Evolutionary conservation across 2,329 filamentous ascomycete species (phyloP).

Genomic region (Chaetomium sp.): DNA sequence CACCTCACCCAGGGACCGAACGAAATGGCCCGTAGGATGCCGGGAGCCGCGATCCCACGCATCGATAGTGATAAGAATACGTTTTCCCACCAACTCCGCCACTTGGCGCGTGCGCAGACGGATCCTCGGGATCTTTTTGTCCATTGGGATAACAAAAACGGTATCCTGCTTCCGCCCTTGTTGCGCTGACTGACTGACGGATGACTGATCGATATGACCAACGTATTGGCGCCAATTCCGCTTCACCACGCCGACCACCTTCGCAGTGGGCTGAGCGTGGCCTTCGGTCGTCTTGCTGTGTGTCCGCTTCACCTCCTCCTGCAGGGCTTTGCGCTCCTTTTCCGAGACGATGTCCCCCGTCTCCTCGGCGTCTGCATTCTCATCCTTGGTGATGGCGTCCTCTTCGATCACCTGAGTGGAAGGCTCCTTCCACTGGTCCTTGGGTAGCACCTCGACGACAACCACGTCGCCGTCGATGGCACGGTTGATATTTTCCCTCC

Average conservation of each 20-base stretch:
- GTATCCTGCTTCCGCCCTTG: constrained; percentile 85
- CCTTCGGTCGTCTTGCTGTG: constrained; percentile 77
- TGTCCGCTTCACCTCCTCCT: constrained; percentile 86
- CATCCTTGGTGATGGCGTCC: constrained; percentile 85
- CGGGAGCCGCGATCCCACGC: constrained; percentile 92
- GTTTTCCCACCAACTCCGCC: constrained; percentile 83
- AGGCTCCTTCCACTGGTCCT: constrained; percentile 95
- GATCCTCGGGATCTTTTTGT: constrained; percentile 97
- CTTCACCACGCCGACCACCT: constrained; percentile 88
- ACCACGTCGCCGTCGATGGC: constrained; percentile 90
- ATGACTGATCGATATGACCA: constrained; percentile 88
- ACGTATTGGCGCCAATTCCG: constrained; percentile 98
- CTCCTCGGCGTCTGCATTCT: constrained; percentile 85
- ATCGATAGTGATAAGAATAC: constrained; percentile 90
- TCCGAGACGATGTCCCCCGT: constrained; percentile 79
- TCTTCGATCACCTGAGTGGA: constrained; percentile 97
- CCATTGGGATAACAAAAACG: constrained; percentile 96
- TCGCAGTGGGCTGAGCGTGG: constrained; percentile 84
- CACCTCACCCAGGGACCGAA: constrained; percentile 87
- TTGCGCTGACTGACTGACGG: constrained; percentile 70
- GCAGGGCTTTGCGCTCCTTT: constrained; percentile 80
- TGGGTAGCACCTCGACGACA: constrained; percentile 87
- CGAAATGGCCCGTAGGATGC: constrained; percentile 90
- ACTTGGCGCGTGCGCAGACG: constrained; percentile 89
- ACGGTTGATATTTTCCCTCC: constrained; percentile 94